These are phyloP conservation scores for Pochonia chlamydosporia DNA, from an alignment of 2,329 filamentous ascomycete genomes.

Conservation along the genomic window DNA sequence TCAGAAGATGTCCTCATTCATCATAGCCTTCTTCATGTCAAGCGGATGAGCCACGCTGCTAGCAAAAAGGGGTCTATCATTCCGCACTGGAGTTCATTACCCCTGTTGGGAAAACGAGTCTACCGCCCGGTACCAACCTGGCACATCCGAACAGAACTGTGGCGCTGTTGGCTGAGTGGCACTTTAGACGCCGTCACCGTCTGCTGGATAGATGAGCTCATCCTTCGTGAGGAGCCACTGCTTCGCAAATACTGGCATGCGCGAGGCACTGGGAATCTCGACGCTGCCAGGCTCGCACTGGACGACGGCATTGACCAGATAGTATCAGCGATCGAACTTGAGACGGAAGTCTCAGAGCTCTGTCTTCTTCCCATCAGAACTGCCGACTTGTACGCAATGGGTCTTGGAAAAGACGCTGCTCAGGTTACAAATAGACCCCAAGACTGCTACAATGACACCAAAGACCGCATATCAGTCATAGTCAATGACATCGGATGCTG, in stretches of 20 bases:
- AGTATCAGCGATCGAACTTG: constrained; percentile 29
- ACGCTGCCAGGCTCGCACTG: constrained; percentile 36
- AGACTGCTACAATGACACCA: constrained; percentile 39
- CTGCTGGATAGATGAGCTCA: constrained; percentile 44
- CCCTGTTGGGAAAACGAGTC: constrained; percentile 20
- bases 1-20: constrained; percentile 29
- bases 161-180: constrained; percentile 42
- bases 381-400: constrained; percentile 35
- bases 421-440: constrained; percentile 32
- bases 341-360: constrained; percentile 30
- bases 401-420: constrained; percentile 33
- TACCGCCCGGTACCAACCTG: constrained; percentile 36
- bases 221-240: constrained; percentile 38
- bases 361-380: constrained; percentile 32
- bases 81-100: constrained; percentile 18
- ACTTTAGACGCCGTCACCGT: constrained; percentile 42
- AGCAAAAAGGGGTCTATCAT: constrained; percentile 14
- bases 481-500: constrained; percentile 47
- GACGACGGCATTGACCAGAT: constrained; percentile 29
- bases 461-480: constrained; percentile 43
- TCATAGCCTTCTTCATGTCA: constrained; percentile 22
- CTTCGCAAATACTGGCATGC: constrained; percentile 39
- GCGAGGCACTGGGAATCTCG: constrained; percentile 36
- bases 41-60: constrained; percentile 17
- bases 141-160: constrained; percentile 40